Evolutionary conservation across 164 flowering plant genomes (phyloP).

Genomic region (Kalanchoe fedtschenkoi): DNA sequence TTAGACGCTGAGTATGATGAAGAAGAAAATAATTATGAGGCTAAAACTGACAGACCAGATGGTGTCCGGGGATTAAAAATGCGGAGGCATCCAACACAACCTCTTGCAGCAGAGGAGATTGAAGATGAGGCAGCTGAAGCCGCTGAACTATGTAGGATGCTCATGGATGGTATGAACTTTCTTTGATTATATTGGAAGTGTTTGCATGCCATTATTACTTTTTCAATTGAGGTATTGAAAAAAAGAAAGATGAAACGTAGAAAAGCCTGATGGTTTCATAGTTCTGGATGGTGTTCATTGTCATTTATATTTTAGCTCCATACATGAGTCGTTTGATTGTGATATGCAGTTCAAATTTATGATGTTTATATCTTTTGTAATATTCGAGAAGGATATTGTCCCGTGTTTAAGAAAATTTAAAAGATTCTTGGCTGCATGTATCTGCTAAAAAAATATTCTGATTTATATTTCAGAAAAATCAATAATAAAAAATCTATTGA

Average conservation of each 20-base stretch:
- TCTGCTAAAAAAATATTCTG: background rate
- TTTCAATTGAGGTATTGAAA: background rate
- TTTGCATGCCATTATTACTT: background rate
- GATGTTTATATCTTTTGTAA: too few species aligned
- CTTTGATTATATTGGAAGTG: background rate
- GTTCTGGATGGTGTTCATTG: too few species aligned
- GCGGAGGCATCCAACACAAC: constrained; percentile 65
- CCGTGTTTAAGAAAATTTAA: too few species aligned
- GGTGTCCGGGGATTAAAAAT: constrained; percentile 83
- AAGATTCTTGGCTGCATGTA: background rate
- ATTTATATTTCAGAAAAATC: background rate
- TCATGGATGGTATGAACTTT: constrained; percentile 71
- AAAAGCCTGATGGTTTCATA: too few species aligned
- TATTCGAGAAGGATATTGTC: too few species aligned
- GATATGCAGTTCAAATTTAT: too few species aligned
- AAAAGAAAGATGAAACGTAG: too few species aligned
- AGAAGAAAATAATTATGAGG: constrained; percentile 41
- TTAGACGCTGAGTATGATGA: constrained; percentile 92
- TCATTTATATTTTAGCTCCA: too few species aligned
- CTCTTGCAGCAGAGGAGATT: constrained; percentile 78
- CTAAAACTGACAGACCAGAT: constrained; percentile 48
- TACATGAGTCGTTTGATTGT: too few species aligned
- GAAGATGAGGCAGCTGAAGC: constrained; percentile 99
- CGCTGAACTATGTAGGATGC: constrained; percentile 84
- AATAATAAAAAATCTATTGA: background rate